Conservation (phyloP, 2,329 filamentous ascomycete genomes). For the Claviceps purpurea region DNA sequence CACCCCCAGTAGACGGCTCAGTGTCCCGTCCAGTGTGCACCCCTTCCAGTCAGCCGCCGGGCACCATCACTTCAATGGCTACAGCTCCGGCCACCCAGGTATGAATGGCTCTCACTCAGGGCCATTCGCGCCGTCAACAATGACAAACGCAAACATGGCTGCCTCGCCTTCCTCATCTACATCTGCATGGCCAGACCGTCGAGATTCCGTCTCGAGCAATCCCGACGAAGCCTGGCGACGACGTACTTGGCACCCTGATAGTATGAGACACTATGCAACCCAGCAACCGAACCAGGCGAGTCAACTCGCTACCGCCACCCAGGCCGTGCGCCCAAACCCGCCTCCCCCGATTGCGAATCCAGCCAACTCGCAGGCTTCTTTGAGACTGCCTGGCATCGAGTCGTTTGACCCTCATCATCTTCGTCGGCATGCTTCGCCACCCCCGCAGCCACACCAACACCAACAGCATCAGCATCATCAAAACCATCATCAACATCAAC, state of each 20-base stretch:
- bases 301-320: conserved; percentile 64
- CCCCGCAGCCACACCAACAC: conserved; percentile 37
- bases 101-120: conserved; percentile 40
- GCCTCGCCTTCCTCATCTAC: conserved; percentile 52
- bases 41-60: conserved; percentile 58
- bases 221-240: conserved; percentile 68
- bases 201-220: conserved; percentile 49
- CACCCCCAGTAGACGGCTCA: conserved; percentile 61
- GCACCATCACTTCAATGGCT: conserved; percentile 34
- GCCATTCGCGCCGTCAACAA: conserved; percentile 35
- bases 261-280: conserved; percentile 48
- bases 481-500: conserved; percentile 35
- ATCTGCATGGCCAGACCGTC: conserved; percentile 43
- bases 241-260: conserved; percentile 83
- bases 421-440: conserved; percentile 43
- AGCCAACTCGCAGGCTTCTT: conserved; percentile 39
- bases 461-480: conserved; percentile 27
- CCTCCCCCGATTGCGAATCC: conserved; percentile 34
- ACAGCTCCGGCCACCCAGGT: conserved; percentile 32
- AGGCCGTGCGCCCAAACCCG: conserved; percentile 44
- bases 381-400: conserved; percentile 78
- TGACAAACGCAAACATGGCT: conserved; percentile 40
- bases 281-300: conserved; percentile 44
- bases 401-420: conserved; percentile 71
- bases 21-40: conserved; percentile 63